Evolutionary conservation across 805 yeast genomes (phyloP), one percentile per base, ranked within the genome.

Genomic region (Suhomyces kilbournensis): DNA sequence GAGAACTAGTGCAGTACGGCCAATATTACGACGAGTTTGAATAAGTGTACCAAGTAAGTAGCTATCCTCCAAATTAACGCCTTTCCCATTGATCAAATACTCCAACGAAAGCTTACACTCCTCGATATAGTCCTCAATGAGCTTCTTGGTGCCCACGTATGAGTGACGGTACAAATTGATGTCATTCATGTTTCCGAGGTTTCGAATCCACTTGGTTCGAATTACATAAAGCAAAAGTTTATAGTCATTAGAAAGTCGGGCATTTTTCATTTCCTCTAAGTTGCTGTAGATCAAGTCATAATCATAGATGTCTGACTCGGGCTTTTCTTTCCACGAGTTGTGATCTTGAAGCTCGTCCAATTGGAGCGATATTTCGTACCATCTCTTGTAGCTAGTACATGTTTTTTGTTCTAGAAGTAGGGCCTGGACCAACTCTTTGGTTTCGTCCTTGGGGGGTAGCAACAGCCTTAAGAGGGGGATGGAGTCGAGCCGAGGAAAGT

Each of bases 1-100:
- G 50, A 94, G 77, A n/a, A 96, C 90, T 25, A 94, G 73, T 0
- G 98, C 99, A 0, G 98, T 92, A 51, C 97, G 78, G 0, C 99
- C 99, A 48, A 89, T 89, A 61, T 92, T 90, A 66, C 88, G 88
- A 54, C 97, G 77, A 0, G 97, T 89, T 64, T 93, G 96, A 39
- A 88, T 81, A 32, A 93, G 73, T 80, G 89, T 88, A 1, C 88
- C 88, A 51, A 93, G 71, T 14, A 89, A 75, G 60, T 88, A 85
- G 10, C 81, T 67, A 54, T 86, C 91, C 64, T 88, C 93, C 28
- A 89, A 55, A 9, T 74, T 67, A 12, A 70, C 76, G 12, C 71
- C 67, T 6, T 64, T 62, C 9, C 69, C 75, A 26, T 64, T 63
- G 3, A 77, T 70, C 56, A 82, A 66, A 35, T 65, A 71, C 4